phyloP scores from a whole-genome alignment of 1,284 basidiomycete species.

The Leccinum angustisporum region DNA sequence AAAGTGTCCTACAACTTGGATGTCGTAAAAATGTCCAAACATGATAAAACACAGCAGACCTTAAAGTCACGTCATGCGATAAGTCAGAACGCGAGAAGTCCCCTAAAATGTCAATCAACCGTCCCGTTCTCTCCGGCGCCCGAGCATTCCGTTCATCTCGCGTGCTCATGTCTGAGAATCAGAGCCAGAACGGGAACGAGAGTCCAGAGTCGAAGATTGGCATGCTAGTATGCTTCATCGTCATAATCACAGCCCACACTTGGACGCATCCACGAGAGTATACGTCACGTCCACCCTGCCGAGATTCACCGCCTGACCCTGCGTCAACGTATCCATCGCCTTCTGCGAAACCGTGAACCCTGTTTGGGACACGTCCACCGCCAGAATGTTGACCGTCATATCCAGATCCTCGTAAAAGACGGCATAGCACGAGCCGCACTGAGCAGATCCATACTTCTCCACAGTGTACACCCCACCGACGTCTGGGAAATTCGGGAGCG shows the following conservation, averaged over 20 bases:
- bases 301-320: slow-evolving; percentile 18
- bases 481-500: slow-evolving; percentile 33
- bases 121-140: neutral
- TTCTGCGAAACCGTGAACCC: slow-evolving; percentile 36
- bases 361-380: slow-evolving; percentile 31
- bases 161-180: neutral
- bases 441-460: slow-evolving; percentile 26
- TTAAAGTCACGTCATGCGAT: neutral
- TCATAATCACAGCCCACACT: neutral
- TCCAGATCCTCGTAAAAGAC: slow-evolving; percentile 24
- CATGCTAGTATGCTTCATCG: neutral
- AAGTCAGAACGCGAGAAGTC: neutral
- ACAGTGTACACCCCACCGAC: slow-evolving; percentile 36
- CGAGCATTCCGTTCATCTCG: neutral
- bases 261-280: neutral
- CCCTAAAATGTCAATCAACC: neutral
- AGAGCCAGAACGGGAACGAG: neutral
- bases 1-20: neutral
- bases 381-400: slow-evolving; percentile 30
- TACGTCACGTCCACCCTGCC: slow-evolving; percentile 28
- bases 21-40: neutral
- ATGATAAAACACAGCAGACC: neutral
- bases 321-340: slow-evolving; percentile 37
- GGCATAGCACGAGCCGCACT: slow-evolving; percentile 38
- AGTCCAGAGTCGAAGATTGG: neutral